Evolutionary conservation across 441 rosid genomes (phyloP), one percentile per base, ranked within the genome.

Genomic region (Arabidopsis hybrid): DNA sequence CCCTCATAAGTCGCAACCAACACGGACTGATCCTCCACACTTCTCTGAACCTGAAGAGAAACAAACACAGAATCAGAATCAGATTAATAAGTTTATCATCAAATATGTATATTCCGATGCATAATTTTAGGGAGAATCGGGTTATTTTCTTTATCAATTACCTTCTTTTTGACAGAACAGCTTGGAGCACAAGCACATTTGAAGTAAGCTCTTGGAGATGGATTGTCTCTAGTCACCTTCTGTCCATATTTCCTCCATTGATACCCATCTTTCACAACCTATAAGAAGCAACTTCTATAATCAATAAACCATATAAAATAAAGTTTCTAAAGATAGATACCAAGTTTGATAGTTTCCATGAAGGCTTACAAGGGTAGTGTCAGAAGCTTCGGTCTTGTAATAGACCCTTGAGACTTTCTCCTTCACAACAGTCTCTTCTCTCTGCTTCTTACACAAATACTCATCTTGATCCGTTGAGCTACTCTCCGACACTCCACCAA

Each of bases 161-260:
- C 97, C 97, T 95, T 95, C 90, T 95, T 95, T 75, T 95, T 95
- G 40, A 95, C 99, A 7, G 97, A 95, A 83, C 99, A 95, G 68
- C 79, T 84, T 9, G 99, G 99, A 71, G 99, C 98, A 76, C 85
- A 89, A 62, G 98, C 93, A 83, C 99, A 95, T 75, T 87, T 95
- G 91, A 90, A 95, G 84, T 95, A 95, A 74, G 98, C 99, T 85
- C 98, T 85, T 10, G 99, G 99, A 69, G 84, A 95, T 62, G 99
- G 99, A 65, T 95, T 95, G 67, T 95, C 94, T 85, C 99, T 90
- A 6, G 99, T 95, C 26, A 95, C 98, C 73, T 95, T 95, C 65
- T 95, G 99, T 18, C 99, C 99, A 76, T 95, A 95, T 71, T 95
- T 95, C 79, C 99, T 95, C 99, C 99, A 95, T 74, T 93, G 99